A percentile compares a stretch with the other conserved stretches of the same genome.
phyloP scores from a whole-genome alignment of 306 rosid genomes.

The Crotalaria pallida region DNA sequence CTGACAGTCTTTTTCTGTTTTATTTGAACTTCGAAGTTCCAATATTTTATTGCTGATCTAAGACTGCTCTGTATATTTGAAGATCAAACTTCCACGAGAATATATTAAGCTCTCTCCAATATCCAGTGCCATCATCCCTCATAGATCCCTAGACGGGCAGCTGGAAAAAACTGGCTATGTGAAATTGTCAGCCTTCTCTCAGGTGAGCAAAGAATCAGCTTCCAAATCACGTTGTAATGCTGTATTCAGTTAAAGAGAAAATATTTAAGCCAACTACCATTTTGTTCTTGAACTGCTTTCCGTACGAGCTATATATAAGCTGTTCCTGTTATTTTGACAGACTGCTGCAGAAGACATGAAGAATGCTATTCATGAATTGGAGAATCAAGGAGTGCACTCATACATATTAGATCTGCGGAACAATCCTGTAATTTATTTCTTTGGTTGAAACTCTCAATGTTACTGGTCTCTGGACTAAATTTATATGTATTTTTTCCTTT shows the following conservation, averaged over 20 bases:
- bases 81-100: slow-evolving; percentile 87
- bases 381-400: slow-evolving; percentile 79
- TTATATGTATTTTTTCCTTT: neutral
- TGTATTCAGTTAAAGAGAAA: neutral
- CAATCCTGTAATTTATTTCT: slow-evolving; percentile 64
- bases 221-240: neutral
- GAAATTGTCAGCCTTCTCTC: slow-evolving; percentile 78
- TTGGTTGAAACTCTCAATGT: neutral
- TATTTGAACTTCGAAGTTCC: neutral
- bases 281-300: neutral
- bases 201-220: slow-evolving; percentile 38
- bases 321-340: slow-evolving; percentile 32
- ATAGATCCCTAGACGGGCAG: slow-evolving; percentile 62
- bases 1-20: neutral
- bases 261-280: neutral
- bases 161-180: slow-evolving; percentile 81
- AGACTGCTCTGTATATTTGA: slow-evolving; percentile 24
- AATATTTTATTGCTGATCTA: neutral
- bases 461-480: neutral
- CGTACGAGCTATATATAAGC: neutral
- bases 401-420: slow-evolving; percentile 92
- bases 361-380: slow-evolving; percentile 72
- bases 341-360: slow-evolving; percentile 86
- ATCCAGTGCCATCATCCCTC: slow-evolving; percentile 76
- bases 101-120: slow-evolving; percentile 82